Percentiles rank a stretch among this genome's conserved stretches.
Conservation (phyloP, 441 rosid genomes). For the Euphorbia celastroides region DNA sequence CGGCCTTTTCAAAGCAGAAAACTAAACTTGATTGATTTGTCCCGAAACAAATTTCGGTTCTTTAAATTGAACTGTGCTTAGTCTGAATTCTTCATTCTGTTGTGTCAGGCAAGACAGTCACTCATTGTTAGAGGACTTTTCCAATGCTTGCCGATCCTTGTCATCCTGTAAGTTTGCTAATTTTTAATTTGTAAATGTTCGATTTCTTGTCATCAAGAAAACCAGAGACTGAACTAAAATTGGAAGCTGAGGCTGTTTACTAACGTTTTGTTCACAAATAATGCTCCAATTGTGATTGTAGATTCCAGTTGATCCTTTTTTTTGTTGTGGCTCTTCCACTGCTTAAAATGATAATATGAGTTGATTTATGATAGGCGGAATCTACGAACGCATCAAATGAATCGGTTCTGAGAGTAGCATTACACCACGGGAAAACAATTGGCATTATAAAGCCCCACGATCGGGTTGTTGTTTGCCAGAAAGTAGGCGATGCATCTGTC, state of each 20-base stretch:
- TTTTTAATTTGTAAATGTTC: not conserved
- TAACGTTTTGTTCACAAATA: too few relatives aligned
- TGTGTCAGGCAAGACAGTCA: constrained; percentile 20
- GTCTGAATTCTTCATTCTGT: too few relatives aligned
- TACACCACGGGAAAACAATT: constrained; percentile 63
- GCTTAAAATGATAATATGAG: not conserved
- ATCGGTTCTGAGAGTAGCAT: constrained; percentile 77
- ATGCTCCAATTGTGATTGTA: too few relatives aligned
- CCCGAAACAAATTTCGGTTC: not conserved
- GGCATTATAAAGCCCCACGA: constrained; percentile 66
- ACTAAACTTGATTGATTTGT: not conserved
- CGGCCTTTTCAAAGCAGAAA: not conserved
- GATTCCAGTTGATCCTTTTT: too few relatives aligned
- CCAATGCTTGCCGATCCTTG: constrained; percentile 94
- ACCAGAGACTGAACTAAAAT: too few relatives aligned
- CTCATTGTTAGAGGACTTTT: constrained; percentile 67
- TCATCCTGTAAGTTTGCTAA: constrained; percentile 63
- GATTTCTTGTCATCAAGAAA: not conserved
- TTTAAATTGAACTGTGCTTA: not conserved
- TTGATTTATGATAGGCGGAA: not conserved
- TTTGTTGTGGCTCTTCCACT: too few relatives aligned
- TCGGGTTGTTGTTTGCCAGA: constrained; percentile 80
- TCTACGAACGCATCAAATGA: constrained; percentile 61
- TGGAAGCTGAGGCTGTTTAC: too few relatives aligned
- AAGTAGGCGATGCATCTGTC: constrained; percentile 60